Percentiles rank a stretch among this genome's conserved stretches.
Evolutionary conservation across 176 grass and related monocot genomes (phyloP).

Genomic region (Aegilops speltoides): DNA sequence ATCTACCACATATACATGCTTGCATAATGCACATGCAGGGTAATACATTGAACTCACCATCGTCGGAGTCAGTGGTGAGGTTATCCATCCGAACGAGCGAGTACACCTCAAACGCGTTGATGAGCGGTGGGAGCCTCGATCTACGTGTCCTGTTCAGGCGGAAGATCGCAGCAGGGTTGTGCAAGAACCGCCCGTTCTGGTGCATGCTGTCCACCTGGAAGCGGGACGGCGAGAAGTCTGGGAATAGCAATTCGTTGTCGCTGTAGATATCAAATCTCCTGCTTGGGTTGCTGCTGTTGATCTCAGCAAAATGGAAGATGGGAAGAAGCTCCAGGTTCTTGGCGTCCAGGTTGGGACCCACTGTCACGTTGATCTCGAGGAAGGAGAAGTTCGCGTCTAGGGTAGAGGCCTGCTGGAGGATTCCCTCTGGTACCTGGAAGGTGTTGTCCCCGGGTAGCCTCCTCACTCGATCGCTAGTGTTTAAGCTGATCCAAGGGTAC

Average conservation of each 20-base stretch:
- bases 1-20: not conserved
- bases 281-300: not conserved
- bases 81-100: not conserved
- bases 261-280: not conserved
- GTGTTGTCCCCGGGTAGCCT: not conserved
- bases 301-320: slow-evolving; percentile 31
- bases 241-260: accelerated
- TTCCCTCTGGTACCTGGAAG: not conserved
- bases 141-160: not conserved
- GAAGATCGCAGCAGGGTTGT: accelerated
- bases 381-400: not conserved
- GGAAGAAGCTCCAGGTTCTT: not conserved
- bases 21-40: not conserved
- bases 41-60: slow-evolving; percentile 7
- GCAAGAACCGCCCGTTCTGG: not conserved
- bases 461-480: accelerated
- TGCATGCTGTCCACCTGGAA: not conserved
- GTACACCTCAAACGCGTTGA: slow-evolving; percentile 30
- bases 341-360: not conserved
- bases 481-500: not conserved
- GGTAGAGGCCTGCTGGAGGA: not conserved
- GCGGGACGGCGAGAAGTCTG: not conserved
- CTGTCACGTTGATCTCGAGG: accelerated
- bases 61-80: not conserved
- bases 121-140: not conserved